Percentiles rank a stretch among this genome's conserved stretches.
These are phyloP conservation scores for Mycena polygramma DNA, from an alignment of 768 basidiomycete species.

Conservation along the genomic window DNA sequence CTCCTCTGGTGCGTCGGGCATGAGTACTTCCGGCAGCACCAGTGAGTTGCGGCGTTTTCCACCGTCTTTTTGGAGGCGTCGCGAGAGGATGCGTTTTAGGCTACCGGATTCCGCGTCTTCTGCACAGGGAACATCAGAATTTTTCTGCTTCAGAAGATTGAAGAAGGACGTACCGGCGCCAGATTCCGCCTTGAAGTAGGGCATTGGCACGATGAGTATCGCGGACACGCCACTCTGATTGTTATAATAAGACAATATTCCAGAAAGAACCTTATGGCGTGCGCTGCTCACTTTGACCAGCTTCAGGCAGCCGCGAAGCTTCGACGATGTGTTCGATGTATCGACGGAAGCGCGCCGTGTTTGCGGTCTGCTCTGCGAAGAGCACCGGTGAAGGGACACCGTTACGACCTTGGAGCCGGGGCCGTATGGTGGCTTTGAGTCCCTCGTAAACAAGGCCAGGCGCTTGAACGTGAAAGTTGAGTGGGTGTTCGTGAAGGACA, in stretches of 20 bases:
- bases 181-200: not conserved
- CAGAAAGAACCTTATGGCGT: not conserved
- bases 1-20: not conserved
- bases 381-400: not conserved
- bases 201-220: constrained; percentile 11
- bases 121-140: not conserved
- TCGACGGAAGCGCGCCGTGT: not conserved
- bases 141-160: too few relatives aligned
- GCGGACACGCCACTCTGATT: constrained; percentile 14
- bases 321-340: not conserved
- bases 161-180: not conserved
- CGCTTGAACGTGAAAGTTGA: too few relatives aligned
- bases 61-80: not conserved
- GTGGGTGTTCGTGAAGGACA: too few relatives aligned
- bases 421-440: not conserved
- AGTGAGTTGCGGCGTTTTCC: constrained; percentile 16
- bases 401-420: not conserved
- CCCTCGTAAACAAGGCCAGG: not conserved
- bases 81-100: constrained; percentile 1
- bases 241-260: not conserved
- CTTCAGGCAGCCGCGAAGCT: not conserved
- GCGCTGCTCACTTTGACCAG: constrained; percentile 2
- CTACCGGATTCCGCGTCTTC: not conserved
- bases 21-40: constrained; percentile 15
- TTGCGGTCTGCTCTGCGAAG: not conserved